Evolutionary conservation across 371 early-diverging fungal species (phyloP).

Genomic region (Cokeromyces recurvatus): DNA sequence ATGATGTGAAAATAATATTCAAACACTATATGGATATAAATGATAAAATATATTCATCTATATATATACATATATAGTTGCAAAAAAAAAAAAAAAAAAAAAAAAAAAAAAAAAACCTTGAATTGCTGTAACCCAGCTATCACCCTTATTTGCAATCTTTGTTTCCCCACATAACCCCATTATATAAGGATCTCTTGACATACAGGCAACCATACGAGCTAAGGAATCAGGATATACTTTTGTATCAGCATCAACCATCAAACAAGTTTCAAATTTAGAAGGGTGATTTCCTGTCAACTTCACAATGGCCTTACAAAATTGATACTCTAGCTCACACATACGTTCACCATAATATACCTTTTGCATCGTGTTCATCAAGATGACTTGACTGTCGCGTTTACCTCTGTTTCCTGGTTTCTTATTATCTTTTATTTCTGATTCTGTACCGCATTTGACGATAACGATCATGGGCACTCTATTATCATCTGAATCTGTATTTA

Average conservation of each 20-base stretch:
- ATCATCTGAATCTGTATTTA: conserved; percentile 43
- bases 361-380: conserved; percentile 90
- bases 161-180: conserved; percentile 90
- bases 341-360: conserved; percentile 90
- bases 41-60: no score
- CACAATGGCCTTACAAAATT: conserved; percentile 89
- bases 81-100: no score
- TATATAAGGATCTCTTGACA: conserved; percentile 72
- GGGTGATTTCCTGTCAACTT: conserved; percentile 80
- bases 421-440: conserved; percentile 52
- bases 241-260: conserved; percentile 99
- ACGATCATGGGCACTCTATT: conserved; percentile 58
- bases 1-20: conserved; percentile 96
- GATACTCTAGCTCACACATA: conserved; percentile 94
- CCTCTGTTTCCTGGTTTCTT: conserved; percentile 54
- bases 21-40: conserved; percentile 84
- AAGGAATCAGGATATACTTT: conserved; percentile 80
- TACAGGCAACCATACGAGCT: conserved; percentile 73
- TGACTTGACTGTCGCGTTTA: conserved; percentile 60
- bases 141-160: conserved; percentile 79
- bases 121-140: conserved; percentile 88
- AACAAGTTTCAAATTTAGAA: conserved; percentile 81
- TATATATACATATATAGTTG: no score
- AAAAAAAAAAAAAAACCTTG: no score
- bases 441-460: conserved; percentile 83